These are phyloP conservation scores for Antarctomyces pellizariae DNA, from an alignment of 495 filamentous ascomycete species.

Conservation along the genomic window DNA sequence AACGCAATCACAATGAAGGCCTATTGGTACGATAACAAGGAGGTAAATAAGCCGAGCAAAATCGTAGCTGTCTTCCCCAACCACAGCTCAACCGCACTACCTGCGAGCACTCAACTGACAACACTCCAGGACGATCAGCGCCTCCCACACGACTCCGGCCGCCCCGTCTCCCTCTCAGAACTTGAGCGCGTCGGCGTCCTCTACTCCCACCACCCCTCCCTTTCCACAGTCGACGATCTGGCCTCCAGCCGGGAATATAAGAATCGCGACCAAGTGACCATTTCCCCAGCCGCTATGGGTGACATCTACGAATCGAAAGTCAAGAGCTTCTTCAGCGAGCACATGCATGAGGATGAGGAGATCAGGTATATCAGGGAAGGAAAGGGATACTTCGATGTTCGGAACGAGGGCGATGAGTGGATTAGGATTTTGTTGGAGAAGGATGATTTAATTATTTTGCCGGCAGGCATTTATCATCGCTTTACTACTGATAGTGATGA, in stretches of 20 bases:
- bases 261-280: slow-evolving; percentile 80
- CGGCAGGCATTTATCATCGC: slow-evolving; percentile 90
- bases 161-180: slow-evolving; percentile 29
- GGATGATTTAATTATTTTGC: slow-evolving; percentile 41
- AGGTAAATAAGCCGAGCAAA: no score
- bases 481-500: slow-evolving; percentile 87
- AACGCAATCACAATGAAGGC: slow-evolving; percentile 44
- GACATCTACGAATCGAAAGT: slow-evolving; percentile 75
- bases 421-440: slow-evolving; percentile 60
- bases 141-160: slow-evolving; percentile 65
- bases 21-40: slow-evolving; percentile 62
- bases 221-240: slow-evolving; percentile 43
- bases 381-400: slow-evolving; percentile 80
- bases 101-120: slow-evolving; percentile 2
- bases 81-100: slow-evolving; percentile 5
- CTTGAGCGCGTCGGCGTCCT: slow-evolving; percentile 56
- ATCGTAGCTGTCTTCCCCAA: slow-evolving; percentile 17
- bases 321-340: slow-evolving; percentile 80
- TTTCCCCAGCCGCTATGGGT: slow-evolving; percentile 78
- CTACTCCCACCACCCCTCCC: slow-evolving; percentile 41
- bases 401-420: slow-evolving; percentile 52
- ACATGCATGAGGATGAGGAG: slow-evolving; percentile 96
- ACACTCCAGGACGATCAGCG: slow-evolving; percentile 66
- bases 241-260: slow-evolving; percentile 62
- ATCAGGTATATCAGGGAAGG: slow-evolving; percentile 92